Evolutionary conservation across 2,329 filamentous ascomycete genomes (phyloP).

Genomic region (Colletotrichum acutatum): DNA sequence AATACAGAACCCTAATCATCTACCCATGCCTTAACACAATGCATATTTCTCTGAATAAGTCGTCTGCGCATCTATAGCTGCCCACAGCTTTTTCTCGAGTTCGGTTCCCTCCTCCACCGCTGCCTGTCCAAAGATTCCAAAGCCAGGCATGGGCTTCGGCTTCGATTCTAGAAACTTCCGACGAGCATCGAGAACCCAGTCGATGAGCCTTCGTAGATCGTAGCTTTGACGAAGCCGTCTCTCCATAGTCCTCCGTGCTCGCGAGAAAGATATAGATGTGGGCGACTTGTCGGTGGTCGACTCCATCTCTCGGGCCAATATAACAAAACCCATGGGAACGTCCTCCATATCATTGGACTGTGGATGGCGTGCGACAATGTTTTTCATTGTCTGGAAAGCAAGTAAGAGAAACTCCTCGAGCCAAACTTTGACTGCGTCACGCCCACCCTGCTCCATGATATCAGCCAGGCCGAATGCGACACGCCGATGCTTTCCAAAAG

Average conservation of each 20-base stretch:
- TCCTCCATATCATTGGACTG: conserved; percentile 13
- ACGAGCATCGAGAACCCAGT: conserved; percentile 16
- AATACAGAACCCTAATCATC: too few relatives aligned
- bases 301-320: conserved; percentile 15
- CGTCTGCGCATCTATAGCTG: not conserved
- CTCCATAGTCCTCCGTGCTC: conserved; percentile 20
- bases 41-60: not conserved
- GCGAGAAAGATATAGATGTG: not conserved
- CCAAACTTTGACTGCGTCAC: conserved; percentile 11
- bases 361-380: not conserved
- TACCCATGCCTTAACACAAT: not conserved
- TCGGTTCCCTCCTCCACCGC: not conserved
- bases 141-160: conserved; percentile 20
- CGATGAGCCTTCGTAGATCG: conserved; percentile 14
- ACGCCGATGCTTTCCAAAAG: conserved; percentile 6
- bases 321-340: conserved; percentile 11
- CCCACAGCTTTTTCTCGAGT: conserved; percentile 18
- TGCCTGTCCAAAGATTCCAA: conserved; percentile 7
- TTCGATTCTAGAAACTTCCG: conserved; percentile 1
- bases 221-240: conserved; percentile 3
- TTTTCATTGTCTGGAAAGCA: conserved; percentile 1
- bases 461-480: conserved; percentile 8
- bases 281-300: not conserved
- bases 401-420: conserved; percentile 17
- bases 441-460: conserved; percentile 1